These are phyloP conservation scores for Hypoxylon cercidicola DNA, from an alignment of 495 filamentous ascomycete species.

Conservation along the genomic window DNA sequence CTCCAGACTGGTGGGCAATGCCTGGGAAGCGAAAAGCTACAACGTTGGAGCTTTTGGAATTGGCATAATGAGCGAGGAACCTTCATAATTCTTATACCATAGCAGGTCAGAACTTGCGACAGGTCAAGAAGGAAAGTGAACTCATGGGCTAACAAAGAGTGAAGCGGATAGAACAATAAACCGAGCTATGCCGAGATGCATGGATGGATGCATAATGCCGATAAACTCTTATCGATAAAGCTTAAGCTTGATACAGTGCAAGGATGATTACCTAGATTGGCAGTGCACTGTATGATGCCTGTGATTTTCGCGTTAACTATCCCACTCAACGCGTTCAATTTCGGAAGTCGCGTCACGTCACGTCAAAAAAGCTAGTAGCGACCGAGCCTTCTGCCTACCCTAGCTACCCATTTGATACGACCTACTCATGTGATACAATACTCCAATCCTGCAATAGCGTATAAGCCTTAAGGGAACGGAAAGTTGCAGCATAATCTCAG, in stretches of 20 bases:
- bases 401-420: neutral
- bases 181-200: constrained; percentile 1
- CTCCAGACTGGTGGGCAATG: constrained; percentile 2
- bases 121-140: no score
- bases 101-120: neutral
- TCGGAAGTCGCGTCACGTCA: constrained; percentile 39
- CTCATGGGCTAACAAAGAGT: neutral
- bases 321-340: constrained; percentile 33
- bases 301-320: constrained; percentile 32
- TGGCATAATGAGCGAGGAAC: constrained; percentile 8
- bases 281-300: constrained; percentile 33
- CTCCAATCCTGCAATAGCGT: constrained; percentile 11
- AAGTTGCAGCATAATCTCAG: constrained; percentile 7
- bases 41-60: constrained; percentile 4
- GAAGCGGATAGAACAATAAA: neutral
- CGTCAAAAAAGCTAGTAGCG: constrained; percentile 9
- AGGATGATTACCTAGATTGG: neutral
- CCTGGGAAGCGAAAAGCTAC: neutral
- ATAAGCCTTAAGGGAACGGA: constrained; percentile 8
- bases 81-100: constrained; percentile 17
- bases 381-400: constrained; percentile 7
- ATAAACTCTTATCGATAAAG: constrained; percentile 36
- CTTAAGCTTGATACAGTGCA: constrained; percentile 5
- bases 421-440: constrained; percentile 11
- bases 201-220: neutral